Evolutionary conservation across 2,329 filamentous ascomycete species (phyloP).

Genomic region (Verticillium klebahnii): DNA sequence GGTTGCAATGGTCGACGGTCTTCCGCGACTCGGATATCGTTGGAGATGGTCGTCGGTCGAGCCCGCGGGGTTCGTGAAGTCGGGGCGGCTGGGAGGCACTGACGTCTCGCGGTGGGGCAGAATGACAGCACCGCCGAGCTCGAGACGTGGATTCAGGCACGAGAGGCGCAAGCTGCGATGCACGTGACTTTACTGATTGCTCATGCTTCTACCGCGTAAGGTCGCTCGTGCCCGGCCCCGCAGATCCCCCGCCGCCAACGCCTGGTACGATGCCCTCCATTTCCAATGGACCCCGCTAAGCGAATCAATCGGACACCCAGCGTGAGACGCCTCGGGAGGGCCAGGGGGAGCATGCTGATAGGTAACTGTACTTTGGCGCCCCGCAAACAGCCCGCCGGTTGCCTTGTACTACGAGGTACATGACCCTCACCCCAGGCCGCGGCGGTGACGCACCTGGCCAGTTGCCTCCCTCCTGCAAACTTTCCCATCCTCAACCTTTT

Average conservation of each 20-base stretch:
- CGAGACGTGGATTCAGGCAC: background rate
- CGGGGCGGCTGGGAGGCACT: conserved; percentile 22
- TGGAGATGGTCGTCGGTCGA: conserved; percentile 1
- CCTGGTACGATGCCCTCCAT: background rate
- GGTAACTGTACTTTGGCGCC: conserved; percentile 12
- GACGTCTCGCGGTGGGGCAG: conserved; percentile 28
- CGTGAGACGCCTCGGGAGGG: background rate
- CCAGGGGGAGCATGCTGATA: background rate
- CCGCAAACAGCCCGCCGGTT: conserved; percentile 5
- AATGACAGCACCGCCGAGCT: conserved; percentile 8
- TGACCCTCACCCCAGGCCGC: conserved; percentile 3
- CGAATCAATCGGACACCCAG: conserved; percentile 4
- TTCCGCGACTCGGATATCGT: conserved; percentile 8
- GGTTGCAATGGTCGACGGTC: background rate
- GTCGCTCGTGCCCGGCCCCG: background rate
- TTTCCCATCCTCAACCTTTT: conserved; percentile 6
- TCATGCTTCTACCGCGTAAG: background rate
- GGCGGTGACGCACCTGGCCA: conserved; percentile 10
- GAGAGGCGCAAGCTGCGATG: background rate
- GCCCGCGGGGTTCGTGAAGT: conserved; percentile 14
- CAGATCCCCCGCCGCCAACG: background rate
- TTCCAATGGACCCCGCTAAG: background rate
- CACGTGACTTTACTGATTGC: background rate
- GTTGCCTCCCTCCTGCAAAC: conserved; percentile 12
- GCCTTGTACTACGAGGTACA: conserved; percentile 7